Percentiles rank a stretch among this genome's conserved stretches.
Evolutionary conservation across 768 basidiomycete genomes (phyloP).

Genomic region (Phylloporus rhodoxanthus): DNA sequence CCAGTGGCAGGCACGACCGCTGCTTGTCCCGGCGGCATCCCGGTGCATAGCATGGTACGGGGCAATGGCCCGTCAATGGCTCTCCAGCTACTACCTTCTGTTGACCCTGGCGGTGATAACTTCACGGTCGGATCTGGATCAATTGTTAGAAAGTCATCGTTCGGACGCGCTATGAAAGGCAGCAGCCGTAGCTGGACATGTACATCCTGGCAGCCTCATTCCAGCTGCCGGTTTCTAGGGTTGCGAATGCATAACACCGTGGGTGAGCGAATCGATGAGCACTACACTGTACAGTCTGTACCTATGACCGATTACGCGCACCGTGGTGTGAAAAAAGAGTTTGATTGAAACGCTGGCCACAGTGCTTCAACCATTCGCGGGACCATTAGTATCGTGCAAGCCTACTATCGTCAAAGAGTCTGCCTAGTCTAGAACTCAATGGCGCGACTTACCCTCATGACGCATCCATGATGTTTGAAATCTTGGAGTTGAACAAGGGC

Average conservation of each 20-base stretch:
- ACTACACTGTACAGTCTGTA: background rate
- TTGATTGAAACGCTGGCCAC: no score
- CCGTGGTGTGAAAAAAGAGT: background rate
- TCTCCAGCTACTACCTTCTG: background rate
- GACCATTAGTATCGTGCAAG: no score
- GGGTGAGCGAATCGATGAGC: background rate
- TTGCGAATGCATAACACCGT: background rate
- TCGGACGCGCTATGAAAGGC: background rate
- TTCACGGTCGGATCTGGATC: background rate
- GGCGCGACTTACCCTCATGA: no score
- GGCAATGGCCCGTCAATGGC: background rate
- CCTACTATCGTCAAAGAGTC: no score
- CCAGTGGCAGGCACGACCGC: background rate
- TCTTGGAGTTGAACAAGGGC: no score
- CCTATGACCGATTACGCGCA: background rate
- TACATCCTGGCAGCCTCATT: background rate
- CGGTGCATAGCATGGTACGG: background rate
- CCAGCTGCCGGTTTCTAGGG: background rate
- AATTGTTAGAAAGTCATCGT: background rate
- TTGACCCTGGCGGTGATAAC: background rate
- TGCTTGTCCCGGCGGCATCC: background rate
- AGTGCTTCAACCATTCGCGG: no score
- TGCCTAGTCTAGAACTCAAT: no score
- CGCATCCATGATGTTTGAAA: no score
- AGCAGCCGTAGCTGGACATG: background rate